These are phyloP conservation scores for Pisolithus sp. DNA, from an alignment of 768 basidiomycete species.

Conservation along the genomic window DNA sequence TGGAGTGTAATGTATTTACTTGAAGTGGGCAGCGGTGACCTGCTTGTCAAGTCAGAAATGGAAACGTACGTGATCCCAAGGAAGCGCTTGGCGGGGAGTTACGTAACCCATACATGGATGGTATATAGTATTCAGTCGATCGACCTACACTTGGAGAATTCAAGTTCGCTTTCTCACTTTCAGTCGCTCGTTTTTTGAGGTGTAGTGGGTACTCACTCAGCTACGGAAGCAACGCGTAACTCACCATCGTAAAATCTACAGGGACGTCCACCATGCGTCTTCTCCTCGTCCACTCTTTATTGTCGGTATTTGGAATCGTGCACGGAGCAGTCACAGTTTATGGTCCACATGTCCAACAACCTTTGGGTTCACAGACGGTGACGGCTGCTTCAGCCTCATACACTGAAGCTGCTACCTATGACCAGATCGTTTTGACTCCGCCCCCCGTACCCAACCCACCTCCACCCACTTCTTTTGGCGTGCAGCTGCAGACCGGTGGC, in stretches of 20 bases:
- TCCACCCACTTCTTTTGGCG: constrained; percentile 36
- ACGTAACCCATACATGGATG: not conserved
- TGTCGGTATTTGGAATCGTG: constrained; percentile 7
- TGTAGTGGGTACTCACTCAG: constrained; percentile 7
- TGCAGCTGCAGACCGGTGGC: constrained; percentile 33
- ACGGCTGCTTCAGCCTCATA: constrained; percentile 36
- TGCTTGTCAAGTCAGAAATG: too few relatives aligned
- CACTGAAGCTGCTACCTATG: constrained; percentile 45
- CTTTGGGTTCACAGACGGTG: constrained; percentile 16
- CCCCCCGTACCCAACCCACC: constrained; percentile 44
- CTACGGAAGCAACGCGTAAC: not conserved
- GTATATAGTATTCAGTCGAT: constrained; percentile 1
- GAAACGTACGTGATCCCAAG: not conserved
- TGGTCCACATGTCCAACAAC: constrained; percentile 19
- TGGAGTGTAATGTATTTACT: not conserved
- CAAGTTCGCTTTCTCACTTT: not conserved
- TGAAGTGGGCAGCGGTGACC: too few relatives aligned
- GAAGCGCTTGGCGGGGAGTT: not conserved
- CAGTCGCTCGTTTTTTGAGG: constrained; percentile 7
- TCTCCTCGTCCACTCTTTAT: constrained; percentile 21
- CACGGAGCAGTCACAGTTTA: constrained; percentile 17
- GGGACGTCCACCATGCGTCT: constrained; percentile 11
- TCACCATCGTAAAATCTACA: not conserved
- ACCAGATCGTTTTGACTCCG: constrained; percentile 42
- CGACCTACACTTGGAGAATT: not conserved